A percentile compares a stretch with the other conserved stretches of the same genome.
phyloP scores from a whole-genome alignment of 2,329 filamentous ascomycete genomes.

The Capronia americana region DNA sequence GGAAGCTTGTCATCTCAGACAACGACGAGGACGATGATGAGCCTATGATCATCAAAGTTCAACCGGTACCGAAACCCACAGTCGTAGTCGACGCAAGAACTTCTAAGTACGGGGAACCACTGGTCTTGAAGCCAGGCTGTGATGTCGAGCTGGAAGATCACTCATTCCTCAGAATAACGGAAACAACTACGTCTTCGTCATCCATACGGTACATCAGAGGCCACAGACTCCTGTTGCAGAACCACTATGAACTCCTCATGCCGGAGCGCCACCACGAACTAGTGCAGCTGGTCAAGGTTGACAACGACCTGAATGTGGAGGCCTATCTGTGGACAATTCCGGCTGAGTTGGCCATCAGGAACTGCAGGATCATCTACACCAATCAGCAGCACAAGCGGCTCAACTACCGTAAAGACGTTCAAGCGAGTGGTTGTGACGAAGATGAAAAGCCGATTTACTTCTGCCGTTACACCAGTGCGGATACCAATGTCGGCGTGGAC shows the following conservation, averaged over 20 bases:
- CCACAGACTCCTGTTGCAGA: constrained; percentile 45
- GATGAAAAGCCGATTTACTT: constrained; percentile 17
- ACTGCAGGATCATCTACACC: constrained; percentile 59
- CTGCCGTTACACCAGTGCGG: constrained; percentile 6
- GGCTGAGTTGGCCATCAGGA: constrained; percentile 47
- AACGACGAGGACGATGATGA: constrained; percentile 1
- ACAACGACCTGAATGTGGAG: constrained; percentile 9
- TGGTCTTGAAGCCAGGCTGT: constrained; percentile 1
- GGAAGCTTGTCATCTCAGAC: neutral
- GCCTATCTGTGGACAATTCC: constrained; percentile 42
- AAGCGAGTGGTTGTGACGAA: constrained; percentile 21
- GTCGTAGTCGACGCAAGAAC: neutral
- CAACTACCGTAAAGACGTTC: constrained; percentile 42
- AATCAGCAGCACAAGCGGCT: constrained; percentile 58
- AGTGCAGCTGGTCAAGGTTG: constrained; percentile 44
- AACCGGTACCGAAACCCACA: neutral
- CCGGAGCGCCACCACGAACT: constrained; percentile 54
- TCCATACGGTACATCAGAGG: constrained; percentile 48
- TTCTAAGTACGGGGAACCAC: constrained; percentile 45
- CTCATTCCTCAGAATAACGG: constrained; percentile 51
- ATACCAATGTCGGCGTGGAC: constrained; percentile 1
- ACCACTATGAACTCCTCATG: constrained; percentile 46
- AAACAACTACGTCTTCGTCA: constrained; percentile 44
- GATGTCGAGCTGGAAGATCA: constrained; percentile 48
- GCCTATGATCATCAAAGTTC: neutral